Evolutionary conservation across 371 early-diverging fungal species (phyloP).

Genomic region (Syncephalis plumigaleata): DNA sequence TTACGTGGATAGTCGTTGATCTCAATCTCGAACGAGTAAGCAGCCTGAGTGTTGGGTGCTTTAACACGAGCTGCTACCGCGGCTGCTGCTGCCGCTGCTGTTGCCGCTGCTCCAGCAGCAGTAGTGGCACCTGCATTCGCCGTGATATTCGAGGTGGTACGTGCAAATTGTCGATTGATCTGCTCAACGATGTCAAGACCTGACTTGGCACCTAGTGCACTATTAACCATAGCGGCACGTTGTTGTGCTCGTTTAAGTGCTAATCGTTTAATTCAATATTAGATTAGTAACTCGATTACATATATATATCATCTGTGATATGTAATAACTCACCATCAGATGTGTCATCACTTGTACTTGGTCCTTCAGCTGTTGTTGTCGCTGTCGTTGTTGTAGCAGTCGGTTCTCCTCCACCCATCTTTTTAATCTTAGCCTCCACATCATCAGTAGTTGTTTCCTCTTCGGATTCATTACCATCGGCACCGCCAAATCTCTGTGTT

Average conservation of each 20-base stretch:
- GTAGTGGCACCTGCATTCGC: not conserved
- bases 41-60: slow-evolving; percentile 3
- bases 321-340: too few relatives aligned
- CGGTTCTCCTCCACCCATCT: slow-evolving; percentile 30
- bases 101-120: not conserved
- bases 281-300: too few relatives aligned
- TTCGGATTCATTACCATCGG: slow-evolving; percentile 52
- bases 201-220: too few relatives aligned
- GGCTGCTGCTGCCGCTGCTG: slow-evolving; percentile 9
- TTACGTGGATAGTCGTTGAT: slow-evolving; percentile 96
- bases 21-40: slow-evolving; percentile 70
- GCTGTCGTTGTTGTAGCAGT: slow-evolving; percentile 1
- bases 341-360: too few relatives aligned
- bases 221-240: too few relatives aligned
- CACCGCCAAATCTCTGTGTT: slow-evolving; percentile 47
- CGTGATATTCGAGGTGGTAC: not conserved
- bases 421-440: too few relatives aligned
- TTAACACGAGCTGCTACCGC: slow-evolving; percentile 5
- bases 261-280: slow-evolving; percentile 7
- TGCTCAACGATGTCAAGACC: too few relatives aligned
- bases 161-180: too few relatives aligned
- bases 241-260: slow-evolving; percentile 5
- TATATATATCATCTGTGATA: too few relatives aligned
- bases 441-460: slow-evolving; percentile 20
- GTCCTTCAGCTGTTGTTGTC: not conserved